Evolutionary conservation across 768 basidiomycete genomes (phyloP), one percentile per base, ranked within the genome.

Genomic region (Amanita muscaria): DNA sequence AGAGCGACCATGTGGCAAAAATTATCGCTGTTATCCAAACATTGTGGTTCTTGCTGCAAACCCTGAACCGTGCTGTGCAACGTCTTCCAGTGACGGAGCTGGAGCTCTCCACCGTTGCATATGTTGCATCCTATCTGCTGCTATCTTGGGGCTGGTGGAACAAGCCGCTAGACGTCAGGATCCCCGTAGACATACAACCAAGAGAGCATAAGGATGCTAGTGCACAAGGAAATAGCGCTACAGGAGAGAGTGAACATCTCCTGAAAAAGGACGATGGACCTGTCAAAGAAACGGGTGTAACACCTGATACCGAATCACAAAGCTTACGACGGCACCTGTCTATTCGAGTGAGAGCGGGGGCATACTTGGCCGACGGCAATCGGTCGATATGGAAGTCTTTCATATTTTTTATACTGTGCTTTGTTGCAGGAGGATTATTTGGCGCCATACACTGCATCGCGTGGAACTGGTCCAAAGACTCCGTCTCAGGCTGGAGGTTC

Each of bases 61-160:
- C 24, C 8, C 10, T 29, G 11, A 29, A 29, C 19, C 27, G 40
- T 7, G 18, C 30, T 29, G 5, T 2, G 15, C 40, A 33, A n/a
- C 24, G 40, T 30, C 40, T 42, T 32, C 11, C 16, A 2, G 40
- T 42, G 16, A 42, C 40, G 40, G 29, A 42, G 18, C 18, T 42
- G 25, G 40, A 40, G 40, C 25, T 40, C 3, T 27, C 40, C 5
- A 29, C 25, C 7, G 21, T 40, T 3, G 40, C 29, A 7, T 27
- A 31, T 16, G 15, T n/a, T 4, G 23, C 15, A 5, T 2, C 27
- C 25, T 24, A 40, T 40, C 4, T 40, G 6, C 27, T 24, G 3
- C 24, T 40, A 25, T 25, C 16, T 40, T 40, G 22, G 18, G 16
- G 34, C 34, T 35, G 34, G 34, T 35, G 34, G 34, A 7, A 35